Base-by-base conservation (phyloP, 129 eudicot genomes). In the Logfia minima region DNA sequence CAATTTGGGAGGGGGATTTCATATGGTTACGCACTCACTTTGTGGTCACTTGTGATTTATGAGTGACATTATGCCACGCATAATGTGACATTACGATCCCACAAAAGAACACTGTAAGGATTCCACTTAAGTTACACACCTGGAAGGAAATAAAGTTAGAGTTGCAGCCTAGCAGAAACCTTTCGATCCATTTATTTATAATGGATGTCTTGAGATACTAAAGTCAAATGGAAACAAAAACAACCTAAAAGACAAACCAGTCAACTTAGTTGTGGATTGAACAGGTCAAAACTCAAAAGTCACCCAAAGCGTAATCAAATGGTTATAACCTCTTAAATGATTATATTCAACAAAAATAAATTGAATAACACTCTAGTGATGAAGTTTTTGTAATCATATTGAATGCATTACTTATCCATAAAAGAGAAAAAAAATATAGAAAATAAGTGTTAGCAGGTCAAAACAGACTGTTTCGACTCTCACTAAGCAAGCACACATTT, bases 51-150 rank as follows among this genome's bases (percentile, higher is more conserved):
- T 85, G 89, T 69, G 98, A 91, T 59, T 83, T 81, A 17, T 75
- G 82, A 2, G 93, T 87, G 72, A 91, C 85, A 58, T 88, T 91
- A 85, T 91, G 93, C 98, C 97, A 94, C 31, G 98, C 86, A 75
- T 94, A 94, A 66, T 94, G 98, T 31, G 97, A 89, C 98, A 91
- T 94, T 48, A 89, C 90, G 60, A 94, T 87, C 77, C 97, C 98
- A 78, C 98, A 94, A 75, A 94, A 87, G 87, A 94, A 94, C 17
- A 91, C 97, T 0, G 97, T 75, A 51, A 94, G 89, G 69, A 94
- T 94, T 55, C 97, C 98, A 87, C 98, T 94, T 67, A 87, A 75
- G 70, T 81, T 72, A 73, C 85, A 87, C 81, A 94, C 82, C 98
- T 94, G 86, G 58, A 79, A 19, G 64, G 26, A 52, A 66, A 69